phyloP scores from a whole-genome alignment of 257 asterid genomes.

The Solanum habrochaites region DNA sequence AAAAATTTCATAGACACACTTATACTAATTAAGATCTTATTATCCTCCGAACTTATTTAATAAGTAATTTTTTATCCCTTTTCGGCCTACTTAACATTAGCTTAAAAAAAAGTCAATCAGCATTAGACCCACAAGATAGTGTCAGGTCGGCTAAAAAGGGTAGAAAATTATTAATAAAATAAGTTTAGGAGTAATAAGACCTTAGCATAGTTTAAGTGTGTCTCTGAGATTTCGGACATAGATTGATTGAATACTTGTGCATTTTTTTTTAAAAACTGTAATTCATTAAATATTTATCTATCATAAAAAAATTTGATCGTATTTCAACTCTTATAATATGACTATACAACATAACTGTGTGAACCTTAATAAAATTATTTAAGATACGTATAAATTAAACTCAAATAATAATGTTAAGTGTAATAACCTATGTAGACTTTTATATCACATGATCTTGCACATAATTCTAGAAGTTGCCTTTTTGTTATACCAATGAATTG shows the following conservation, averaged over 20 bases:
- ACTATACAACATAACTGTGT: not conserved
- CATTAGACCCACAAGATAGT: no score
- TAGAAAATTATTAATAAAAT: no score
- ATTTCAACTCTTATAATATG: not conserved
- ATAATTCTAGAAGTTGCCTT: not conserved
- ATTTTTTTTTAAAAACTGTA: no score
- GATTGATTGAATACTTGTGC: accelerated
- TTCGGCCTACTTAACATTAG: accelerated
- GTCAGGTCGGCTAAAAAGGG: accelerated
- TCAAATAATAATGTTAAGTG: not conserved
- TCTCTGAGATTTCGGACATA: no score
- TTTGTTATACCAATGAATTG: not conserved
- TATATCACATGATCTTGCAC: not conserved
- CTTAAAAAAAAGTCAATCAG: no score
- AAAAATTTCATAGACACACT: accelerated
- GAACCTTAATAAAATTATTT: not conserved
- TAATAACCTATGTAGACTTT: not conserved
- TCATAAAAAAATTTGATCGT: accelerated
- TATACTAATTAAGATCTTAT: no score
- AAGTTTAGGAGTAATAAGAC: no score
- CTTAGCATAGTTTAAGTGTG: no score
- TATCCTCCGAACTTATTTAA: no score
- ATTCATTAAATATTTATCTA: no score
- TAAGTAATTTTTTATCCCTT: accelerated
- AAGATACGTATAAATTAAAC: not conserved